Evolutionary conservation across 2,329 filamentous ascomycete genomes (phyloP), one percentile per base, ranked within the genome.

Genomic region (Trichoderma arundinaceum): DNA sequence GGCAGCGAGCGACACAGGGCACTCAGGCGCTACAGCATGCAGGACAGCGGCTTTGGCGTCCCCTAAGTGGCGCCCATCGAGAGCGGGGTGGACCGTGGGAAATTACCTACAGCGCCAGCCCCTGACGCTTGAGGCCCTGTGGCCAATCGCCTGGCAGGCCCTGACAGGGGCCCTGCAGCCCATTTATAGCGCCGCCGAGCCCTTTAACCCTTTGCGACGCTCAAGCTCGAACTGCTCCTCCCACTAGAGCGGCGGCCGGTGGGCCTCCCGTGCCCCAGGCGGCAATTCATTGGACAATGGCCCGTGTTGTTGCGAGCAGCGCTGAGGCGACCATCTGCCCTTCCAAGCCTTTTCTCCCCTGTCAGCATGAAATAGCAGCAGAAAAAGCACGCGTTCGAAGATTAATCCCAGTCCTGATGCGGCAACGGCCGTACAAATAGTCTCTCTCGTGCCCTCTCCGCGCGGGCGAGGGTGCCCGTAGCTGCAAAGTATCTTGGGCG

Each of bases 21-120:
- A 33, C 48, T 41, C 49, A 35, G 44, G 52, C 62, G 33, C 62
- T 65, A 49, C 53, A 65, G 62, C 62, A 59, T 57, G 52, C 62
- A 65, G 52, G 53, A 65, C 62, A 65, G 62, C 62, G 53, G 32
- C 53, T 44, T 43, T 35, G 44, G 19, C 22, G 43, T 56, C 51
- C 51, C 61, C 61, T 64, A 56, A 64, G 51, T 64, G 61, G 51
- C 22, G 19, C 43, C 58, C 49, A 53, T n/a, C 33, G 49, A 22
- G 35, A 52, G 58, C 58, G 58, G 59, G 59, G 59, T 62, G 49
- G 49, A 19, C 59, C 32, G 41, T 62, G 59, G 59, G 59, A 62
- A 62, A 62, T 62, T 62, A 62, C 59, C 39, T 62, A 53, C 49
- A 62, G 59, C 38, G 32, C 59, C 43, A 46, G 61, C 61, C 61